These are phyloP conservation scores for Adansonia madagascariensis DNA, from an alignment of 441 rosid species.

Conservation along the genomic window DNA sequence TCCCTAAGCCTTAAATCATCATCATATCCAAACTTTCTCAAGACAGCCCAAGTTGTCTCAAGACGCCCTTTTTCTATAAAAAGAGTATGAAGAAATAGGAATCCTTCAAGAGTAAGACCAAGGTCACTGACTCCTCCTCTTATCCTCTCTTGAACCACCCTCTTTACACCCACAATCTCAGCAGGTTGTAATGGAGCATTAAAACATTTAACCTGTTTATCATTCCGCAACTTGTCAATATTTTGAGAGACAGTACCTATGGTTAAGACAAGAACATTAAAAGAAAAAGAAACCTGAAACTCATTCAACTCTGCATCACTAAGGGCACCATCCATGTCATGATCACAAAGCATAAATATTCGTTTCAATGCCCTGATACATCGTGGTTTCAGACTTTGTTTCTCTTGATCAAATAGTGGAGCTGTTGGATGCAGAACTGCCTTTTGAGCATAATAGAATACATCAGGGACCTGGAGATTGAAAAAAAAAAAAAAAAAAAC, in stretches of 20 bases:
- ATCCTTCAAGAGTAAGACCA: slow-evolving; percentile 75
- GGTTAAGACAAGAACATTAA: slow-evolving; percentile 3
- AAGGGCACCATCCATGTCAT: slow-evolving; percentile 70
- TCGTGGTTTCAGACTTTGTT: slow-evolving; percentile 63
- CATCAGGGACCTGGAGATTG: slow-evolving; percentile 63
- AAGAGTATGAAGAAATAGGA: slow-evolving; percentile 69
- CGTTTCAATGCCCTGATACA: slow-evolving; percentile 66
- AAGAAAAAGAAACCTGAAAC: slow-evolving; percentile 54
- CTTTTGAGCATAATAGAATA: slow-evolving; percentile 72
- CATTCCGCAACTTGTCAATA: slow-evolving; percentile 32
- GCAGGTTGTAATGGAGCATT: slow-evolving; percentile 71
- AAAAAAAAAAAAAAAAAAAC: slow-evolving; percentile 1
- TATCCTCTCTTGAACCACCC: slow-evolving; percentile 68
- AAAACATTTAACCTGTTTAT: slow-evolving; percentile 63
- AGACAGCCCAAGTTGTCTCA: slow-evolving; percentile 76
- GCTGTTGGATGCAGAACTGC: slow-evolving; percentile 78
- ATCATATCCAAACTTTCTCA: slow-evolving; percentile 74
- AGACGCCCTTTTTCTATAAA: slow-evolving; percentile 78
- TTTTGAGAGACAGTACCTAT: background rate
- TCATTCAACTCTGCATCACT: slow-evolving; percentile 75
- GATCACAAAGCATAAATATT: slow-evolving; percentile 72
- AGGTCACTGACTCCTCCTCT: slow-evolving; percentile 68
- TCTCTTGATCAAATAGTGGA: slow-evolving; percentile 78
- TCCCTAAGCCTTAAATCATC: slow-evolving; percentile 61
- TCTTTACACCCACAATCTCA: slow-evolving; percentile 70